Evolutionary conservation across 139 green algal species (phyloP), one percentile per base, ranked within the genome.

Genomic region (Chlorella sp.): DNA sequence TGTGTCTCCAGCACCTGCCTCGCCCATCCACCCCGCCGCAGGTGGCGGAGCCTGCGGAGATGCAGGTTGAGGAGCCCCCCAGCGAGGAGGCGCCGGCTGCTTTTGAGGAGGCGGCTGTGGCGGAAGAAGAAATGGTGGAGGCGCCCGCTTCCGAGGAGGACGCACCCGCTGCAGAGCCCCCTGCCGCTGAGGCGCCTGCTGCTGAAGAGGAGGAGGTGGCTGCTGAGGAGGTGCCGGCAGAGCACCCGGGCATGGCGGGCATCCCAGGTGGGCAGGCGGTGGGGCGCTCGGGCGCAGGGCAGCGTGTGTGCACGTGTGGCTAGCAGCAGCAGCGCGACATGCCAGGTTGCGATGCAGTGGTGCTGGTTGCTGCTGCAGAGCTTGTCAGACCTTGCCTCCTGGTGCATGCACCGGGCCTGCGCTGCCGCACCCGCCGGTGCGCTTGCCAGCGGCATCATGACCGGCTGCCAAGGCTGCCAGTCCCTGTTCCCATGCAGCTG

Each of bases 231-330:
- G 58, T 6, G 51, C n/a, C 54, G 75, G 3, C 9, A 20, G 14
- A 83, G 77, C 60, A 73, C 40, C 40, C 58, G 2, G 77, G 77
- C 77, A 83, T 83, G 77, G 40, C 77, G 2, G 58, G 77, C 77
- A 40, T 83, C 11, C 77, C 77, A 60, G 77, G 77, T 83, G 77
- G 17, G 41, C 16, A 2, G 22, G 46, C 11, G 46, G 46, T 11
- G 11, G 11, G 46, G 8, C 11, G 46, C 11, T 8, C 46, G 46
- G 8, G 46, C 11, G 32, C 46, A 51, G 74, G 24, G 40, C 28
- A 3, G 6, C 32, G 13, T 48, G 69, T 2, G 64, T 2, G 3
- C 36, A 13, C 2, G 11, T 1, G 36, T 51, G 9, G 51, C 51
- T 24, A 24, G 51, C n/a, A n/a, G 51, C 24, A 16, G 16, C 9